Evolutionary conservation across 2,329 filamentous ascomycete species (phyloP).

Genomic region (Colletotrichum chlorophyti): DNA sequence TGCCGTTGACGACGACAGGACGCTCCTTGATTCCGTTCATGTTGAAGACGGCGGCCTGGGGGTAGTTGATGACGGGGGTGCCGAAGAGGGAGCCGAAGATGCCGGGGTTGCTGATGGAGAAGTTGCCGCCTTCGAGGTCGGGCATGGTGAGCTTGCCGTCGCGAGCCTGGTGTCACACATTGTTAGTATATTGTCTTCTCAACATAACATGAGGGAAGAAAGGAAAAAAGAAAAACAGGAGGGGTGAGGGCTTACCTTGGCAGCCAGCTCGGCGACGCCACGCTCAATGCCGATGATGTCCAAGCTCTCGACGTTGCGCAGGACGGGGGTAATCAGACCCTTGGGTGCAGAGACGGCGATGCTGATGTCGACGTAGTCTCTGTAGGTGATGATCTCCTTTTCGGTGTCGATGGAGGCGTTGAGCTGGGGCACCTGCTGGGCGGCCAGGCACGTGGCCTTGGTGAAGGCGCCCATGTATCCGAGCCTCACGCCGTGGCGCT

Average conservation of each 20-base stretch:
- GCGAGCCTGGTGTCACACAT: conserved; percentile 55
- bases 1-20: conserved; percentile 65
- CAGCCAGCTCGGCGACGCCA: conserved; percentile 68
- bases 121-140: conserved; percentile 78
- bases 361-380: conserved; percentile 76
- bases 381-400: conserved; percentile 62
- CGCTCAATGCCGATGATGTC: conserved; percentile 48
- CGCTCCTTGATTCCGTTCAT: conserved; percentile 63
- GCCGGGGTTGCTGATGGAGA: conserved; percentile 82
- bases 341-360: conserved; percentile 76
- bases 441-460: conserved; percentile 73
- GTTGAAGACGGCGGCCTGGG: conserved; percentile 69
- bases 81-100: conserved; percentile 64
- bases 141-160: conserved; percentile 80
- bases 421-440: conserved; percentile 72
- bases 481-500: conserved; percentile 47
- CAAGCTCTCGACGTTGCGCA: conserved; percentile 67
- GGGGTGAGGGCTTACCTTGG: conserved; percentile 59
- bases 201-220: rapidly evolving
- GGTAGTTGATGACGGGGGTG: conserved; percentile 79
- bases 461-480: conserved; percentile 80
- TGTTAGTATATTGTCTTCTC: background rate
- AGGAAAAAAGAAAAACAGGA: too few species aligned
- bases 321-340: conserved; percentile 78
- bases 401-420: conserved; percentile 67